A percentile compares a stretch with the other conserved stretches of the same genome.
These are phyloP conservation scores for Adiantum capillusveneris DNA, from an alignment of 75 land plant genomes.

Conservation along the genomic window DNA sequence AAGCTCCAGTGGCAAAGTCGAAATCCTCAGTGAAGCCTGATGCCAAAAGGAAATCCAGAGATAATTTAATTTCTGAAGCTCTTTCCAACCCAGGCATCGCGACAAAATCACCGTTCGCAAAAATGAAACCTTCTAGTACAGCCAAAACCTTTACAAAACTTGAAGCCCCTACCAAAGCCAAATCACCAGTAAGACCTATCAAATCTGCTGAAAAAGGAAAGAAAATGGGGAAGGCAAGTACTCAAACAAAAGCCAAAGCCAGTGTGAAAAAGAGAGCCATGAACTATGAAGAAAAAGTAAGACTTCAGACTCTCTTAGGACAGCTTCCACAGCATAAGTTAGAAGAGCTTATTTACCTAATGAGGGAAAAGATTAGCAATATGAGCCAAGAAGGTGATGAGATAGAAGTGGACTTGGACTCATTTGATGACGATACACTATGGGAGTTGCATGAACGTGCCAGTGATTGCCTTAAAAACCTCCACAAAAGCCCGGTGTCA, in stretches of 20 bases:
- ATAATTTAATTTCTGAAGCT: background rate
- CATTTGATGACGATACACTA: slow-evolving; percentile 66
- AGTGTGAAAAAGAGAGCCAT: slow-evolving; percentile 37
- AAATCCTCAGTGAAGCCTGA: background rate
- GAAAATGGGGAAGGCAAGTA: background rate
- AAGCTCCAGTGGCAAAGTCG: background rate
- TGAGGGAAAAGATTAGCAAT: slow-evolving; percentile 53
- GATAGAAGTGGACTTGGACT: slow-evolving; percentile 77
- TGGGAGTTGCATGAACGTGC: slow-evolving; percentile 87
- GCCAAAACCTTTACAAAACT: background rate
- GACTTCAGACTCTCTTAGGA: slow-evolving; percentile 37
- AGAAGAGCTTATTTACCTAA: slow-evolving; percentile 52
- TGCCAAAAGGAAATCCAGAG: background rate
- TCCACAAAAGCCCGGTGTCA: slow-evolving; percentile 18
- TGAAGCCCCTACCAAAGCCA: background rate
- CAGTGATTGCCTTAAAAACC: slow-evolving; percentile 44
- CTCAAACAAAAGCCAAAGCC: slow-evolving; percentile 20
- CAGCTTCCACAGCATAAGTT: slow-evolving; percentile 61
- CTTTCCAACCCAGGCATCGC: background rate
- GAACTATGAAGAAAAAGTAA: slow-evolving; percentile 68
- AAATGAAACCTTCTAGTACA: background rate
- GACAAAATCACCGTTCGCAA: background rate
- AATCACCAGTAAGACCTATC: too few species aligned
- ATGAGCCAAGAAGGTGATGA: slow-evolving; percentile 61
- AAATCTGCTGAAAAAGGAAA: background rate